Evolutionary conservation across 495 filamentous ascomycete genomes (phyloP), one percentile per base, ranked within the genome.

Genomic region (Aspergillus steynii): DNA sequence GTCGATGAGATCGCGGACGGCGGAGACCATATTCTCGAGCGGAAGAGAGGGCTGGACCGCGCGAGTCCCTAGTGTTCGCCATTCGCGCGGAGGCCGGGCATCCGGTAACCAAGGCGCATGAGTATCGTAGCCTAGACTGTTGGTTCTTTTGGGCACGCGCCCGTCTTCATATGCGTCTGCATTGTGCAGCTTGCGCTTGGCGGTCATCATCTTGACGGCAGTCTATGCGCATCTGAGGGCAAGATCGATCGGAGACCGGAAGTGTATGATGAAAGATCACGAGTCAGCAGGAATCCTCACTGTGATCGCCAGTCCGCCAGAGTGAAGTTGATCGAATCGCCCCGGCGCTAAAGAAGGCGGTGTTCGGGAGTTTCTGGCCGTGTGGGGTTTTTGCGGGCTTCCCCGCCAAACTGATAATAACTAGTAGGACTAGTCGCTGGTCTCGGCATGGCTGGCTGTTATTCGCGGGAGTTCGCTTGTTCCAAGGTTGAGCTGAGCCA

Each of bases 1-100:
- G 47, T 80, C 76, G 46, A 80, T 73, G 49, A 80, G 55, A 29
- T 79, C 76, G 55, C 74, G 75, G 2, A 80, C 75, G 3, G 75
- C 74, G 25, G 75, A 76, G 7, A 78, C 71, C 75, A 80, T 77
- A 55, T 80, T 77, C 2, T 70, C 66, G 10, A 80, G 56, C 25
- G 77, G 73, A 37, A 80, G 47, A 20, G 75, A 78, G 61, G 31
- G 65, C 64, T n/a, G 67, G 62, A 77, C 71, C 3, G 66, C 72
- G 5, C 65, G 71, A 54, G 70, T 64, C 0, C 73, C 74, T 1
- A 71, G 61, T 14, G 64, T 71, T 4, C 73, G 64, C 73, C 73
- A 74, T 45, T 58, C 66, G n/a, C 61, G 61, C n/a, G 65, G 55
- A 10, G 69, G 61, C 29, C 68, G 69, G 20, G 67, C 59, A 53